These are phyloP conservation scores for Talaromyces borbonicus DNA, from an alignment of 495 filamentous ascomycete species.

Conservation along the genomic window DNA sequence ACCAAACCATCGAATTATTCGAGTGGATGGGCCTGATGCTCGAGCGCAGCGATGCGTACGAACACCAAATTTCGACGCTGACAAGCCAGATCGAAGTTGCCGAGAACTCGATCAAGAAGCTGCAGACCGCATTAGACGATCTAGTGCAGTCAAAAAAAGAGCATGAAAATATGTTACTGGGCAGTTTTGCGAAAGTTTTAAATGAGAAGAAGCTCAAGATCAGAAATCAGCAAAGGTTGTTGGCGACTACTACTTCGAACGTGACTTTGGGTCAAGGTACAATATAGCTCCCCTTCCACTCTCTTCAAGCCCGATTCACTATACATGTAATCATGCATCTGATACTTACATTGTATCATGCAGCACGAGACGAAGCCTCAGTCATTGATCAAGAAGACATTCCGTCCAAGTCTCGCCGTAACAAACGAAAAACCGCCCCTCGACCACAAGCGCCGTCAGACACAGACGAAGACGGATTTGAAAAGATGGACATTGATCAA, in stretches of 20 bases:
- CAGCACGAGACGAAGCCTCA: constrained; percentile 22
- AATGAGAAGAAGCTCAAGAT: constrained; percentile 94
- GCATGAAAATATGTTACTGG: constrained; percentile 60
- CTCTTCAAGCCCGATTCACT: neutral
- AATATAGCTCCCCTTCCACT: neutral
- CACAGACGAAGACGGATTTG: constrained; percentile 39
- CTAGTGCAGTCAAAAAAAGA: constrained; percentile 54
- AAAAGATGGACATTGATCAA: constrained; percentile 49
- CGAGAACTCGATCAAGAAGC: constrained; percentile 35
- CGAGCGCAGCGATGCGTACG: constrained; percentile 25
- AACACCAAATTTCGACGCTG: constrained; percentile 38
- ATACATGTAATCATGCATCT: neutral
- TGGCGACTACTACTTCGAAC: constrained; percentile 52
- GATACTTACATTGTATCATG: too few species aligned
- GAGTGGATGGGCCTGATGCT: constrained; percentile 59
- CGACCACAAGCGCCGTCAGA: constrained; percentile 21
- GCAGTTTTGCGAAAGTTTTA: constrained; percentile 60
- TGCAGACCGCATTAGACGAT: constrained; percentile 52
- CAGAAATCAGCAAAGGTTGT: constrained; percentile 62
- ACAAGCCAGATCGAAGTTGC: constrained; percentile 33
- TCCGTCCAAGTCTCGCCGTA: constrained; percentile 13
- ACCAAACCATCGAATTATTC: constrained; percentile 57
- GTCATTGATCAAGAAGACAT: constrained; percentile 7
- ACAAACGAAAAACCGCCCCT: constrained; percentile 42
- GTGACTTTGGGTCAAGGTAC: constrained; percentile 39